Base-by-base conservation (phyloP, 164 flowering plant species). In the Chimonanthus salicifolius region DNA sequence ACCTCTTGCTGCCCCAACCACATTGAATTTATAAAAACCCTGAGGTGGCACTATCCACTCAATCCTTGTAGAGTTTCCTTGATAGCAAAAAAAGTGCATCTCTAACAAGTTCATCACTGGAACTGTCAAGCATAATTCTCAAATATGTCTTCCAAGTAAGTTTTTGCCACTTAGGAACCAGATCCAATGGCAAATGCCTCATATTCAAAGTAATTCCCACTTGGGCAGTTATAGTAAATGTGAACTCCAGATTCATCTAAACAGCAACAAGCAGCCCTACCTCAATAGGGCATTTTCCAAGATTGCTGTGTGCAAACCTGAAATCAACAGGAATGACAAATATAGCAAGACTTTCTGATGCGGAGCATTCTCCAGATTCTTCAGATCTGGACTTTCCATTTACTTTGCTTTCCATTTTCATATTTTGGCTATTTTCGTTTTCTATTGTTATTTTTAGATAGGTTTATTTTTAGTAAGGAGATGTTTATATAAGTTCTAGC, bases 101-200 rank as follows among this genome's bases (percentile, higher is more conserved):
- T 76, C 87, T 89, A 72, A 92, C 75, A 76, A 92, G 89, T 18
- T 91, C 91, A 7, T 90, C 97, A 20, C 94, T 77, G 15, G 97
- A 86, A 21, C 90, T 79, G 77, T 71, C 77, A 20, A 65, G 9
- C 73, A 79, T 91, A 92, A 62, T 79, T 71, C 81, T 85, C 92
- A 74, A 88, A 94, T 74, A 84, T 90, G 67, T 94, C 92, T 79
- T 94, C 98, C 78, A 94, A 79, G 87, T 88, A 92, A 64, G 97
- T 92, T 82, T 94, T 94, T 58, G 98, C 98, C 82, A 97, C n/a
- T 82, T 94, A 97, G 45, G 98, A 94, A 47, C 97, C 92, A 7
- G 98, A 94, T 10, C 97, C 98, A 66, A 94, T 90, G 13, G 98
- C 98, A 85, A 94, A 94, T 73, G 98, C 96, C 81, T 94, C 94